Percentiles rank a stretch among this genome's conserved stretches.
Evolutionary conservation across 192 early-diverging fungal genomes (phyloP).

Genomic region (Glomus cerebriforme): DNA sequence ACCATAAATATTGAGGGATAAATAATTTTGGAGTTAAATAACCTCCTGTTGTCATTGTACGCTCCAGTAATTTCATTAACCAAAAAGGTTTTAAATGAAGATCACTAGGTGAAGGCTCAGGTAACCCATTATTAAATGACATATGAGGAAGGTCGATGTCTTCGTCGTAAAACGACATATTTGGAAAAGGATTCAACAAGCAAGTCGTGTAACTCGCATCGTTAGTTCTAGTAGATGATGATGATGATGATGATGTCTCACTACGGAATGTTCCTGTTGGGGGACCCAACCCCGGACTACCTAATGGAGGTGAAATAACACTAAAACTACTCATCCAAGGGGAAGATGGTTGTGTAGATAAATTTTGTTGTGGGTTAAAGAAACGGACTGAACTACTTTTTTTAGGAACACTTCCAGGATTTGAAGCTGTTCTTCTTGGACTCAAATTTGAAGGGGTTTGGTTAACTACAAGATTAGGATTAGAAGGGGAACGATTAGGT

Average conservation of each 20-base stretch:
- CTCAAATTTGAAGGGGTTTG: neutral
- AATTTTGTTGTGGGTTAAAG: neutral
- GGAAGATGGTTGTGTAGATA: neutral
- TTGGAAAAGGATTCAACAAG: neutral
- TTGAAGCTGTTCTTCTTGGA: conserved; percentile 29
- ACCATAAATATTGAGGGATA: conserved; percentile 44
- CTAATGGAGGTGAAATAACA: conserved; percentile 6
- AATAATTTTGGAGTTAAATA: conserved; percentile 46
- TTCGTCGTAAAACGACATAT: conserved; percentile 1
- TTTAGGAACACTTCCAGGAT: conserved; percentile 12
- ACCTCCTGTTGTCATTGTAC: conserved; percentile 44
- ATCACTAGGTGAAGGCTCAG: conserved; percentile 39
- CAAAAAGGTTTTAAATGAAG: conserved; percentile 43
- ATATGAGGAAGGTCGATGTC: neutral
- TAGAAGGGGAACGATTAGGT: neutral
- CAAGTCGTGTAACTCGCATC: conserved; percentile 21
- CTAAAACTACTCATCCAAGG: conserved; percentile 20
- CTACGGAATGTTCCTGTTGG: neutral
- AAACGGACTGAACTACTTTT: neutral
- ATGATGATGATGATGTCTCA: conserved; percentile 3
- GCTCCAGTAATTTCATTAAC: conserved; percentile 45
- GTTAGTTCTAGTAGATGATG: neutral
- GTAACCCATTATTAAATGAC: neutral
- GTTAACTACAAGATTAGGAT: neutral
- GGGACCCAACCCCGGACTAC: conserved; percentile 12